Conservation (phyloP, 1,284 basidiomycete genomes). For the Ceratorhiza oryzae-sativae region DNA sequence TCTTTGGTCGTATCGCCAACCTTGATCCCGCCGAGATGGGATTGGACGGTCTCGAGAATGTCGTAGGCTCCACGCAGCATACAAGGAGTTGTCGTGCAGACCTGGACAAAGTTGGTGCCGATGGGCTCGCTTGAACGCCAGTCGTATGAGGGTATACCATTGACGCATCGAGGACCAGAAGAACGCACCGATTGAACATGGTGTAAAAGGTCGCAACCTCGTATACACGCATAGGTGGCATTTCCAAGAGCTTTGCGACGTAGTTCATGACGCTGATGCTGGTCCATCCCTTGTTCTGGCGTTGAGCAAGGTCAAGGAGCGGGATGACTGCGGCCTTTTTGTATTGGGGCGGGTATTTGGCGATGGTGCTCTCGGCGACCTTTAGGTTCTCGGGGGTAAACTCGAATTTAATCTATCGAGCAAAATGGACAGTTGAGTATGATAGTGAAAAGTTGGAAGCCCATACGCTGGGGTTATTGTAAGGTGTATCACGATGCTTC, state of each 20-base stretch:
- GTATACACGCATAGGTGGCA: slow-evolving; percentile 99
- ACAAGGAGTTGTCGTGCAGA: slow-evolving; percentile 99
- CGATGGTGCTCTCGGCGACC: slow-evolving; percentile 87
- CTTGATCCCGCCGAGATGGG: slow-evolving; percentile 83
- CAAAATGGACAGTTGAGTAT: slow-evolving; percentile 1
- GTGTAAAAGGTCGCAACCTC: slow-evolving; percentile 99
- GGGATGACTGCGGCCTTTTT: slow-evolving; percentile 98
- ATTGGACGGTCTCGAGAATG: slow-evolving; percentile 86
- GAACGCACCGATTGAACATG: slow-evolving; percentile 91
- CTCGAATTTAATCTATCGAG: slow-evolving; percentile 82
- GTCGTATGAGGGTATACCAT: slow-evolving; percentile 3
- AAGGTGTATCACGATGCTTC: slow-evolving; percentile 91
- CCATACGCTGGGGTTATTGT: slow-evolving; percentile 86
- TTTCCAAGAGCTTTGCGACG: slow-evolving; percentile 88
- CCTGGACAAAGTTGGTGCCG: slow-evolving; percentile 93
- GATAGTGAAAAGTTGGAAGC: slow-evolving; percentile 24
- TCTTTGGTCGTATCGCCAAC: slow-evolving; percentile 93
- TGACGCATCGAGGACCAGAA: slow-evolving; percentile 8
- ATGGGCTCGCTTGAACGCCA: slow-evolving; percentile 81
- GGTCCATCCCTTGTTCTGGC: slow-evolving; percentile 99
- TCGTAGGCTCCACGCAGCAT: slow-evolving; percentile 93
- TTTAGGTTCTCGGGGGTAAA: slow-evolving; percentile 85
- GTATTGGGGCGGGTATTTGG: slow-evolving; percentile 95
- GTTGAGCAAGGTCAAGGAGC: slow-evolving; percentile 93
- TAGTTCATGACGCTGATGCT: slow-evolving; percentile 99